Base-by-base conservation (phyloP, 352 stramenopile genomes). In the Phytopythium delawarense region DNA sequence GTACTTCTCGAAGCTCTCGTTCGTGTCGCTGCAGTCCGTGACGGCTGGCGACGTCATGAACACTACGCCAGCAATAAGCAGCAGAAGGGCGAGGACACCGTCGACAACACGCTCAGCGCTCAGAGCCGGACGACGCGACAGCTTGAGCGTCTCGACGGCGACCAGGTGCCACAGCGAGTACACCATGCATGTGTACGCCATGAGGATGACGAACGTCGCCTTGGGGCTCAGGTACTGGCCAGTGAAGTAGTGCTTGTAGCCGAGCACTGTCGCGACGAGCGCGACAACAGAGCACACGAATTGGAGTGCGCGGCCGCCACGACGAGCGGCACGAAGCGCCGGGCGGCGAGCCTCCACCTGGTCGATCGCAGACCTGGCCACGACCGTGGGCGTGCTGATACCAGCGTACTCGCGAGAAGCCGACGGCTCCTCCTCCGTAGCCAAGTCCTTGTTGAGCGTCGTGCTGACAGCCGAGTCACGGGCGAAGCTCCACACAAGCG, bases 191-290 rank as follows among this genome's bases (percentile, higher is more conserved):
- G 63, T 78, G 66, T 79, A 82, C 21, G 69, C 55, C 59, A 78
- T 70, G 52, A 82, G 66, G 51, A 82, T 79, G 16, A 63, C 64
- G 65, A 70, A 82, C 25, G 63, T 78, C 53, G 71, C 62, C 71
- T 69, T 74, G 50, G 74, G 74, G 57, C 62, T 67, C 12, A 78
- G 51, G 68, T 79, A 81, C 59, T 79, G 73, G 15, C 73, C 73
- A 6, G 70, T 77, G 68, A 68, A 81, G 65, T 81, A 81, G 58
- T 75, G 73, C 34, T 70, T 71, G 70, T 79, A 81, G 55, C 67
- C 70, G 20, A 67, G 20, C 32, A 70, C 67, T 11, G 67, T 75
- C 59, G 53, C 69, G 18, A 79, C 51, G 13, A 81, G 34, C 7
- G 68, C 70, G 20, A 78, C 65, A 0, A 71, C 37, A 0, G 73